These are phyloP conservation scores for Obba rivulosa DNA, from an alignment of 768 basidiomycete species.

Conservation along the genomic window DNA sequence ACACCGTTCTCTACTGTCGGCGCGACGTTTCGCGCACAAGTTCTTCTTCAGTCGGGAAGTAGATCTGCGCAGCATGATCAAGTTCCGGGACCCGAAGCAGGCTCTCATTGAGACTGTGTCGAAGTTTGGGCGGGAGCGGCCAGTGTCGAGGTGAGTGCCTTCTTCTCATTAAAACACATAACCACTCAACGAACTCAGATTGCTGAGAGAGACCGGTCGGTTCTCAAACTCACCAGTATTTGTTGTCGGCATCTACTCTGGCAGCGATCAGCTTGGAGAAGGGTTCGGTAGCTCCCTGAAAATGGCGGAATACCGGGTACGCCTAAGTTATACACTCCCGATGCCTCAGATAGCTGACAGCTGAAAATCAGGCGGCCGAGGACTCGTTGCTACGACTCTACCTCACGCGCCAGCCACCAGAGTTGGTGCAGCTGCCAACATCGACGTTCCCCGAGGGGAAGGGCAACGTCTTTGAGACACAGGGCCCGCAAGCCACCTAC, in stretches of 20 bases:
- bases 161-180: background rate
- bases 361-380: slow-evolving; percentile 63
- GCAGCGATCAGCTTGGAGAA: slow-evolving; percentile 81
- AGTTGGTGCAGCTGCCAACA: slow-evolving; percentile 65
- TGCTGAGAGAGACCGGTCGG: slow-evolving; percentile 91
- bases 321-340: slow-evolving; percentile 15
- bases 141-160: slow-evolving; percentile 57
- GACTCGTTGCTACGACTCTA: slow-evolving; percentile 80
- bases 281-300: slow-evolving; percentile 88
- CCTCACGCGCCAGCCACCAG: slow-evolving; percentile 69
- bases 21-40: slow-evolving; percentile 84
- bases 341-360: background rate
- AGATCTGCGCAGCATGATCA: slow-evolving; percentile 74
- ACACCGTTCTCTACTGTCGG: slow-evolving; percentile 75
- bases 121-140: slow-evolving; percentile 60
- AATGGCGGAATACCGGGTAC: slow-evolving; percentile 92
- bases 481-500: slow-evolving; percentile 43
- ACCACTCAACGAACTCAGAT: slow-evolving; percentile 32
- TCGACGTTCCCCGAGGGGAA: slow-evolving; percentile 59
- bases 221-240: slow-evolving; percentile 87
- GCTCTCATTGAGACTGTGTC: slow-evolving; percentile 68
- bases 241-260: slow-evolving; percentile 93
- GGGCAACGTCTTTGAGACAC: slow-evolving; percentile 45
- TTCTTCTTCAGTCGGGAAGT: slow-evolving; percentile 85
- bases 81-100: slow-evolving; percentile 78